phyloP scores from a whole-genome alignment of 2,329 filamentous ascomycete species.

The Fusarium siculi region DNA sequence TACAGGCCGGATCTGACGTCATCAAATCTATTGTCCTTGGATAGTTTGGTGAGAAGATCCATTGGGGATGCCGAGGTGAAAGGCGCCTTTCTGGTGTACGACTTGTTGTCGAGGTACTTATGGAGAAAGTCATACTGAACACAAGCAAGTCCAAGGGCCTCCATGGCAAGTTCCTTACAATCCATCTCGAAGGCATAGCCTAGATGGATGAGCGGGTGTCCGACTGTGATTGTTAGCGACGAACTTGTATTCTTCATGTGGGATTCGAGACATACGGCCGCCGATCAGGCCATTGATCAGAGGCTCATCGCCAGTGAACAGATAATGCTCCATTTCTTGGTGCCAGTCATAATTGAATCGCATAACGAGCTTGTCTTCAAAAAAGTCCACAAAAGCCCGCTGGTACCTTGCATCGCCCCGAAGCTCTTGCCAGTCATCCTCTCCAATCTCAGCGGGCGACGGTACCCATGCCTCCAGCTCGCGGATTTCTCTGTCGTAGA shows the following conservation, averaged over 20 bases:
- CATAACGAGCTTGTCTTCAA: constrained; percentile 87
- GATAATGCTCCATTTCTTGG: constrained; percentile 76
- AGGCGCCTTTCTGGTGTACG: constrained; percentile 73
- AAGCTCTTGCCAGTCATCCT: constrained; percentile 87
- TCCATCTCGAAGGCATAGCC: constrained; percentile 93
- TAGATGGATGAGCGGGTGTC: constrained; percentile 92
- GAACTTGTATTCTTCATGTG: background rate
- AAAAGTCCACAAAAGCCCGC: constrained; percentile 92
- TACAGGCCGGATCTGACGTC: constrained; percentile 63
- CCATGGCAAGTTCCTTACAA: constrained; percentile 86
- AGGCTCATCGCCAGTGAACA: constrained; percentile 79
- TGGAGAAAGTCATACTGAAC: constrained; percentile 69
- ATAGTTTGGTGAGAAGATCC: constrained; percentile 77
- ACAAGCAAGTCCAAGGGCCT: constrained; percentile 78
- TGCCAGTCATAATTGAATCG: constrained; percentile 85
- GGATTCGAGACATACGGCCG: constrained; percentile 68
- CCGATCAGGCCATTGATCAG: constrained; percentile 83
- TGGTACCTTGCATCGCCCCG: constrained; percentile 85
- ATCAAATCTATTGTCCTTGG: constrained; percentile 76
- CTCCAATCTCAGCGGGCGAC: constrained; percentile 84
- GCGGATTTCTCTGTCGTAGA: constrained; percentile 82
- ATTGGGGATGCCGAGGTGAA: constrained; percentile 71
- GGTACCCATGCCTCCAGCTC: constrained; percentile 82
- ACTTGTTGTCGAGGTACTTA: constrained; percentile 76
- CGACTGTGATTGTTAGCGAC: constrained; percentile 65